Evolutionary conservation across 345 rosid species (phyloP).

Genomic region (Brassica juncea): DNA sequence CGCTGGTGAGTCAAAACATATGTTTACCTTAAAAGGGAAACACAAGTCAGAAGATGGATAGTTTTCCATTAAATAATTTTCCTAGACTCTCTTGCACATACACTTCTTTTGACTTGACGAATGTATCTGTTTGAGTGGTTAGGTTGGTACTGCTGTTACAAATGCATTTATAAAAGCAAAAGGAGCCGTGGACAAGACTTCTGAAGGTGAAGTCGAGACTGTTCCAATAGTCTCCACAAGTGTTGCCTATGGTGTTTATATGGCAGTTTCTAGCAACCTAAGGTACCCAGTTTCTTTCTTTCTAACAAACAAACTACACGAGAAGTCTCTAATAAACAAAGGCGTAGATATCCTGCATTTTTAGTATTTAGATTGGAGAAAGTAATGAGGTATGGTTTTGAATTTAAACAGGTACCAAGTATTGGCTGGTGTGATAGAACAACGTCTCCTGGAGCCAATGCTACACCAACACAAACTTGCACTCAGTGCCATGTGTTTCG

Average conservation of each 20-base stretch:
- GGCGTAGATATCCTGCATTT: background rate
- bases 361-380: slow-evolving; percentile 20
- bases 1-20: slow-evolving; percentile 58
- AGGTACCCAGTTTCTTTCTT: slow-evolving; percentile 52
- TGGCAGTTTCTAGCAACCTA: slow-evolving; percentile 97
- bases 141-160: slow-evolving; percentile 92
- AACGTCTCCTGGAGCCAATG: slow-evolving; percentile 88
- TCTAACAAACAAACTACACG: background rate
- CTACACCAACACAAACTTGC: slow-evolving; percentile 87
- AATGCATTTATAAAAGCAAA: slow-evolving; percentile 85
- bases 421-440: slow-evolving; percentile 93
- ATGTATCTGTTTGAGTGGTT: background rate
- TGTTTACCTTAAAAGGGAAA: background rate
- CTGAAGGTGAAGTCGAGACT: slow-evolving; percentile 68
- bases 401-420: slow-evolving; percentile 83
- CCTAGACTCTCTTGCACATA: background rate
- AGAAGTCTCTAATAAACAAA: background rate
- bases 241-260: slow-evolving; percentile 92
- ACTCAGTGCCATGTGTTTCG: slow-evolving; percentile 81
- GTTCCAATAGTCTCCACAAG: slow-evolving; percentile 92
- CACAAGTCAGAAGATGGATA: too few species aligned
- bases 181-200: slow-evolving; percentile 74
- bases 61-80: too few species aligned
- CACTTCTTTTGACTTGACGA: slow-evolving; percentile 8
- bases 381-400: slow-evolving; percentile 19